A percentile compares a stretch with the other conserved stretches of the same genome.
phyloP scores from a whole-genome alignment of 2,329 filamentous ascomycete genomes.

The Thielaviopsis ethacetica region DNA sequence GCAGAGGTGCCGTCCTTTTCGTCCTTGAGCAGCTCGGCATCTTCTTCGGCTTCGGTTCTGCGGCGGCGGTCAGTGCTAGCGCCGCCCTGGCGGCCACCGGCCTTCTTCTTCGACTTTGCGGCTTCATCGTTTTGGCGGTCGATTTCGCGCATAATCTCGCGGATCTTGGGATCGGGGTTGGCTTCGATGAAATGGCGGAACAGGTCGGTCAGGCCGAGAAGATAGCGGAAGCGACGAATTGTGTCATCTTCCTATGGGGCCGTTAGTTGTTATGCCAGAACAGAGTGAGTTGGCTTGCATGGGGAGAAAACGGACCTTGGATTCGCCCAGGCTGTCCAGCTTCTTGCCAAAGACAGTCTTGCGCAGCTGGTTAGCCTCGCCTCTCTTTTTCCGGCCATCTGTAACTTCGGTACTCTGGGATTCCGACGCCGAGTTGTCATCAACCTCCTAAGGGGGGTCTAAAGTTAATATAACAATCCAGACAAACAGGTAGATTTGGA shows the following conservation, averaged over 20 bases:
- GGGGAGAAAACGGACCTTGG: conserved; percentile 48
- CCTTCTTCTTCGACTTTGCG: conserved; percentile 51
- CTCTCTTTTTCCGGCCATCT: conserved; percentile 65
- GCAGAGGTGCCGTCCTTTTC: conserved; percentile 77
- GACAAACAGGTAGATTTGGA: not conserved
- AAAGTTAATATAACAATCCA: not conserved
- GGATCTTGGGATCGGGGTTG: conserved; percentile 87
- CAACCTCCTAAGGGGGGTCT: conserved; percentile 32
- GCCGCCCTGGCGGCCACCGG: conserved; percentile 64
- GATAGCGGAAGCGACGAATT: conserved; percentile 82
- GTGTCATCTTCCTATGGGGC: conserved; percentile 70
- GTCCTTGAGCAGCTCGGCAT: conserved; percentile 74
- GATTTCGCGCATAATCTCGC: conserved; percentile 85
- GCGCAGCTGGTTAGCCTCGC: conserved; percentile 76
- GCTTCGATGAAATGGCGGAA: conserved; percentile 99
- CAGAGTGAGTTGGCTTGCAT: not conserved
- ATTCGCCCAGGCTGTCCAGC: conserved; percentile 79
- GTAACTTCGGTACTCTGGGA: conserved; percentile 66
- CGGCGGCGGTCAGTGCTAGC: conserved; percentile 63
- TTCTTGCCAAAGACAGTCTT: conserved; percentile 92
- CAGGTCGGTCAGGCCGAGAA: conserved; percentile 85
- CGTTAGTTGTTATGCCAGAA: conserved; percentile 5
- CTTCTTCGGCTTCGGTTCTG: conserved; percentile 93
- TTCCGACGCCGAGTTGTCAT: conserved; percentile 53
- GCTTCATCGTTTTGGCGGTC: conserved; percentile 78